Evolutionary conservation across 345 rosid species (phyloP).

Genomic region (Dimocarpus longan): DNA sequence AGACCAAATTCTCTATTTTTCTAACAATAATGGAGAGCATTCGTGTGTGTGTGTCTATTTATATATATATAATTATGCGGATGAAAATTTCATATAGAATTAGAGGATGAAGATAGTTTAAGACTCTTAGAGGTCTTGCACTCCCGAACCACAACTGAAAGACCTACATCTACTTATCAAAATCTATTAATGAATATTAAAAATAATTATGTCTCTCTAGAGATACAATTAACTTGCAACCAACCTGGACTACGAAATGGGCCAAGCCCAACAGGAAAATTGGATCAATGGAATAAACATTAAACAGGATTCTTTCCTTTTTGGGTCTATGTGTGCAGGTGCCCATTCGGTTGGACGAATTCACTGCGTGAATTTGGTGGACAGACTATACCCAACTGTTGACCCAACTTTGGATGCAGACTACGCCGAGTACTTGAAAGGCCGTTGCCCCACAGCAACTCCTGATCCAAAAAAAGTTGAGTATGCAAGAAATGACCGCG

Average conservation of each 20-base stretch:
- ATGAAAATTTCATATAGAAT: too few relatives aligned
- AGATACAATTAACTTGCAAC: too few relatives aligned
- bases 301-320: not conserved
- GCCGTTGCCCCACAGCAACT: conserved; percentile 60
- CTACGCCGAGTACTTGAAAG: conserved; percentile 63
- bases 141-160: too few relatives aligned
- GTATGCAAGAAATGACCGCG: conserved; percentile 70
- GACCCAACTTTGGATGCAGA: conserved; percentile 70
- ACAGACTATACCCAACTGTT: conserved; percentile 68
- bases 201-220: too few relatives aligned
- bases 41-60: too few relatives aligned
- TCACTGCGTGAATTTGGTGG: conserved; percentile 73
- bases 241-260: not conserved
- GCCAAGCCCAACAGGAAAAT: not conserved
- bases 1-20: too few relatives aligned
- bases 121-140: too few relatives aligned
- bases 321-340: conserved; percentile 32
- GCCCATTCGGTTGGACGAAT: conserved; percentile 89
- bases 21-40: too few relatives aligned
- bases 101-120: too few relatives aligned
- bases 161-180: too few relatives aligned
- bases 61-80: too few relatives aligned
- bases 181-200: too few relatives aligned
- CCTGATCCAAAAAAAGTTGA: conserved; percentile 57
- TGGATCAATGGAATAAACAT: not conserved